phyloP scores from a whole-genome alignment of 306 rosid species.

The Biancaea sappan region DNA sequence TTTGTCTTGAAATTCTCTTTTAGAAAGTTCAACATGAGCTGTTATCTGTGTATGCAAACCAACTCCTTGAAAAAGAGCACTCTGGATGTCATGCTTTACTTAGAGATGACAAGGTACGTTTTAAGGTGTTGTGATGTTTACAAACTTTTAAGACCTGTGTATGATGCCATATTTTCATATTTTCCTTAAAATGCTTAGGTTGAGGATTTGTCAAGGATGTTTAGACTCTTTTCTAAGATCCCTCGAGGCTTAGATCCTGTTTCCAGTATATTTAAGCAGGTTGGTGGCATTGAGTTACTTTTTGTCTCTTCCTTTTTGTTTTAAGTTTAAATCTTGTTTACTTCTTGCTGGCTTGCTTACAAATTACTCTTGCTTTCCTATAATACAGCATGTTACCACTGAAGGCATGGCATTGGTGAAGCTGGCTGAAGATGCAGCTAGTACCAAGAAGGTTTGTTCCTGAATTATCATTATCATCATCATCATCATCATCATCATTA shows the following conservation, averaged over 20 bases:
- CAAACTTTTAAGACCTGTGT: neutral
- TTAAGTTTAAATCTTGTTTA: conserved; percentile 5
- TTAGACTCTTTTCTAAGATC: conserved; percentile 92
- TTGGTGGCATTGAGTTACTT: conserved; percentile 30
- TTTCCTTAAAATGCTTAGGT: conserved; percentile 51
- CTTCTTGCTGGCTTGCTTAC: conserved; percentile 14
- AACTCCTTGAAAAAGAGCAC: conserved; percentile 88
- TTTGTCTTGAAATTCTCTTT: conserved; percentile 1
- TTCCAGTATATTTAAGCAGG: conserved; percentile 87
- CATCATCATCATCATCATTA: no score
- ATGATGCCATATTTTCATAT: conserved; percentile 4
- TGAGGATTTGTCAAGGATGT: conserved; percentile 91
- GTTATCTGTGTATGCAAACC: conserved; percentile 67
- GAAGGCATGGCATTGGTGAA: conserved; percentile 90
- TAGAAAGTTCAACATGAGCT: conserved; percentile 92
- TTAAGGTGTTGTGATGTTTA: conserved; percentile 2
- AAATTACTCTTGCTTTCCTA: conserved; percentile 32
- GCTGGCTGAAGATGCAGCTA: conserved; percentile 95
- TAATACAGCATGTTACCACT: conserved; percentile 80
- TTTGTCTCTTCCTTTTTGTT: conserved; percentile 5
- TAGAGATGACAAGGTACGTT: conserved; percentile 82
- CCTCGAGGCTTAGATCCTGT: conserved; percentile 89
- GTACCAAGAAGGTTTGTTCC: conserved; percentile 70
- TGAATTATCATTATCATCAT: neutral
- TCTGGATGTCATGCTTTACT: conserved; percentile 94